These are phyloP conservation scores for Alternaria infectoria DNA, from an alignment of 2,329 filamentous ascomycete genomes.

Conservation along the genomic window DNA sequence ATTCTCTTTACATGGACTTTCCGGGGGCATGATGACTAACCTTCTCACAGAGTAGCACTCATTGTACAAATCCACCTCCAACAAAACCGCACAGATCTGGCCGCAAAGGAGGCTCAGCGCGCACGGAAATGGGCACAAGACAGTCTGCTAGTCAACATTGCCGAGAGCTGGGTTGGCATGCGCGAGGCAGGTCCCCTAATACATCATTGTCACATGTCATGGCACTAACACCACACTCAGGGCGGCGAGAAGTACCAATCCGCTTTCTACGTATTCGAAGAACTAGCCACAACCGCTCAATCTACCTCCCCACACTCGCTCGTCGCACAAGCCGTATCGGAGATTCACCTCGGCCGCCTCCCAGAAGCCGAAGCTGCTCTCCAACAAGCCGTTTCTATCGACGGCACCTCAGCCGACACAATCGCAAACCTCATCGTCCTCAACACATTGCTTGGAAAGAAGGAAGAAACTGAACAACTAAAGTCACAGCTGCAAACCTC, in stretches of 20 bases:
- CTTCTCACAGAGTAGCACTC: constrained; percentile 71
- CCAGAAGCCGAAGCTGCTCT: constrained; percentile 90
- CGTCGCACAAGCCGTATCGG: constrained; percentile 86
- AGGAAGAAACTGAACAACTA: constrained; percentile 64
- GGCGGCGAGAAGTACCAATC: constrained; percentile 96
- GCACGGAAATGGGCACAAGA: constrained; percentile 96
- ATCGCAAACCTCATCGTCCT: constrained; percentile 85
- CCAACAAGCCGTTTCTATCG: constrained; percentile 77
- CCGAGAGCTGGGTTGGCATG: constrained; percentile 93
- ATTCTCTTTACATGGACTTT: background rate
- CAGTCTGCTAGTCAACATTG: constrained; percentile 88
- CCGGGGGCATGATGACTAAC: constrained; percentile 1
- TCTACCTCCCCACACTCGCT: constrained; percentile 78
- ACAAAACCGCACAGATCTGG: constrained; percentile 90
- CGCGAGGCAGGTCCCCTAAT: constrained; percentile 69
- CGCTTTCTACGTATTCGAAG: constrained; percentile 96
- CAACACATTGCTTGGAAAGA: constrained; percentile 75
- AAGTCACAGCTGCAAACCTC: constrained; percentile 58
- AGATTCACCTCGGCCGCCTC: constrained; percentile 85
- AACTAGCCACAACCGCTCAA: constrained; percentile 85
- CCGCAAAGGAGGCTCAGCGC: constrained; percentile 83
- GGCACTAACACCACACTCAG: constrained; percentile 53
- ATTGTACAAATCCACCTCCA: constrained; percentile 91
- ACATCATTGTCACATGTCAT: background rate
- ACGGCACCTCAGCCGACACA: constrained; percentile 73